These are phyloP conservation scores for Ilyonectria mors-panacis DNA, from an alignment of 2,329 filamentous ascomycete genomes.

Conservation along the genomic window DNA sequence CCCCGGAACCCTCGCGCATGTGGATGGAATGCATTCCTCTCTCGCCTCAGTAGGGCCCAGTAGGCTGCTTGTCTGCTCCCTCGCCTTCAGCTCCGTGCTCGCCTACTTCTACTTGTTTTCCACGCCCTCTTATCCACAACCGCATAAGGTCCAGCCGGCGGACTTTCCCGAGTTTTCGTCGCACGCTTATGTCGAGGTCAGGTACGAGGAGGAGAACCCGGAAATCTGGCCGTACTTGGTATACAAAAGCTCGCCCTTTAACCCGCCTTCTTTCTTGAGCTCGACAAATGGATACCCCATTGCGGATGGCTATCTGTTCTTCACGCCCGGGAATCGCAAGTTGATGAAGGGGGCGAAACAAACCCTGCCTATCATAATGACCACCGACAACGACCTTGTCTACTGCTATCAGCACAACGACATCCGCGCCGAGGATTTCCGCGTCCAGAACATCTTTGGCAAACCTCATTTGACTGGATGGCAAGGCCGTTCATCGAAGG, in stretches of 20 bases:
- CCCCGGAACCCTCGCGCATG: not conserved
- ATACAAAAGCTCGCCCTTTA: conserved; percentile 45
- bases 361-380: conserved; percentile 42
- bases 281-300: conserved; percentile 36
- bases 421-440: conserved; percentile 40
- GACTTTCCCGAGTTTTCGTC: conserved; percentile 33
- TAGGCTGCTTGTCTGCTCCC: not conserved
- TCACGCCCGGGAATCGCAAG: conserved; percentile 39
- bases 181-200: conserved; percentile 39
- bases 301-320: conserved; percentile 47
- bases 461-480: conserved; percentile 51
- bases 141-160: not conserved
- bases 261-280: conserved; percentile 40
- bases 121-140: not conserved
- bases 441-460: conserved; percentile 49
- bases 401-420: conserved; percentile 41
- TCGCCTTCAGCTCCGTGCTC: conserved; percentile 8
- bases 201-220: conserved; percentile 29
- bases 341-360: not conserved
- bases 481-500: conserved; percentile 44
- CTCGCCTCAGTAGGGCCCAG: not conserved
- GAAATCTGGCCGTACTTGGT: conserved; percentile 38
- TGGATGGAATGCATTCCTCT: not conserved
- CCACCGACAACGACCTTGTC: conserved; percentile 49
- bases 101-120: conserved; percentile 14